phyloP scores from a whole-genome alignment of 345 rosid species.

The Moringa oleifera region DNA sequence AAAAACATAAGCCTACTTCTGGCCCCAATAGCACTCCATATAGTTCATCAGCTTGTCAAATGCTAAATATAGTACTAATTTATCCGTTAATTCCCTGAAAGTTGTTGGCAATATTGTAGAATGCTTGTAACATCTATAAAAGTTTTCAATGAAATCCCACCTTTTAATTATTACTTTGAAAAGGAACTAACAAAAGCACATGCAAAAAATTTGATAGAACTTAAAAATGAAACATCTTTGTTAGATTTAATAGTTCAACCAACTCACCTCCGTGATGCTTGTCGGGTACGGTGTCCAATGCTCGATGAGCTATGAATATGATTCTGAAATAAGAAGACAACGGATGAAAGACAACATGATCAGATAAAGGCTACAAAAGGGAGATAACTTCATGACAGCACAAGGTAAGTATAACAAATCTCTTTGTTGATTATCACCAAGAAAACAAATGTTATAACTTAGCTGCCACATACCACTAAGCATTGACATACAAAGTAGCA shows the following conservation, averaged over 20 bases:
- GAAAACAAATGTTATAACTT: neutral
- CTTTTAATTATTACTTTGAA: neutral
- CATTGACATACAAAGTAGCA: neutral
- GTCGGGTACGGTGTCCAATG: conserved; percentile 46
- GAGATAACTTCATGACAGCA: neutral
- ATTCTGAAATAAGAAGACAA: conserved; percentile 26
- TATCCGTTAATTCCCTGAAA: too few species aligned
- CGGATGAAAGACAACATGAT: neutral
- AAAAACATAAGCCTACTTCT: neutral
- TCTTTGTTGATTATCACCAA: too few species aligned
- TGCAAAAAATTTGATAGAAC: too few species aligned
- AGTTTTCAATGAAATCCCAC: neutral
- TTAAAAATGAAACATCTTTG: too few species aligned
- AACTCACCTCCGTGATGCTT: conserved; percentile 54
- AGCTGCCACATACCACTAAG: neutral
- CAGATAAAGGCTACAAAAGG: neutral
- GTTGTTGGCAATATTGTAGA: neutral
- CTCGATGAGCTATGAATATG: conserved; percentile 39
- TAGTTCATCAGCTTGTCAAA: neutral
- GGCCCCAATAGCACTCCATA: neutral
- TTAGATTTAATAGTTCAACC: neutral
- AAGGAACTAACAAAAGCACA: neutral
- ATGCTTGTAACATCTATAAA: neutral
- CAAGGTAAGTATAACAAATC: neutral
- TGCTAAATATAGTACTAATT: neutral